phyloP scores from a whole-genome alignment of 2,329 filamentous ascomycete genomes.

The Sporothrix pseudoabietina region DNA sequence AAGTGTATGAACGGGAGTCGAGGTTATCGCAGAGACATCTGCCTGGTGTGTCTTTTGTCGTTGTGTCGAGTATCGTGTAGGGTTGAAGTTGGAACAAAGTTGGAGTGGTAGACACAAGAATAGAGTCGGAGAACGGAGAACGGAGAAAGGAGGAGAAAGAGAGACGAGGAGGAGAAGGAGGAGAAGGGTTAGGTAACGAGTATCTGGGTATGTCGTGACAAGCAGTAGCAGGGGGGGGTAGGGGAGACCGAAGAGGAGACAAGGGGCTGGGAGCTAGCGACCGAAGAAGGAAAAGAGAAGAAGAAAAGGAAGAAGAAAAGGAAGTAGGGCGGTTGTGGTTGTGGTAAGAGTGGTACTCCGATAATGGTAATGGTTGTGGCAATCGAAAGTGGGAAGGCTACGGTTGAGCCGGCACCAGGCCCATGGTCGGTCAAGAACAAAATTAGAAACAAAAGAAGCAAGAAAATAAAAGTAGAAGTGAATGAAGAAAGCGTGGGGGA shows the following conservation, averaged over 20 bases:
- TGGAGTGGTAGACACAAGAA: background rate
- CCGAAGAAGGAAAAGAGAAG: slow-evolving; percentile 8
- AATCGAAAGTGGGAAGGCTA: slow-evolving; percentile 13
- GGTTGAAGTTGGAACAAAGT: background rate
- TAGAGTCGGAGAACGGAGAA: background rate
- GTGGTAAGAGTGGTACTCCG: background rate
- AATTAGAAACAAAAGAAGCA: background rate
- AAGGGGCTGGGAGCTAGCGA: slow-evolving; percentile 9
- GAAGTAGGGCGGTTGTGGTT: background rate
- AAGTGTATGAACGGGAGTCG: background rate
- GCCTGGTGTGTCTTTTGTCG: background rate
- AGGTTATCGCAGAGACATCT: background rate
- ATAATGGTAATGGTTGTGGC: background rate
- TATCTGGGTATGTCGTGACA: background rate
- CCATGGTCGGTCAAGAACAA: slow-evolving; percentile 8
- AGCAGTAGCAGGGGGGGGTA: background rate
- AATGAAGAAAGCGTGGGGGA: background rate
- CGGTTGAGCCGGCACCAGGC: slow-evolving; percentile 16
- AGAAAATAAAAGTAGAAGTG: background rate
- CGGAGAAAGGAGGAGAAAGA: background rate
- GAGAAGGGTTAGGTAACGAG: background rate
- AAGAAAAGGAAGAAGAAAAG: background rate
- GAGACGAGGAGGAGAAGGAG: background rate
- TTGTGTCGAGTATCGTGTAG: background rate
- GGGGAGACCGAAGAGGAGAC: background rate